Conservation (phyloP, 805 yeast genomes). For the Candida taoyuanica region DNA sequence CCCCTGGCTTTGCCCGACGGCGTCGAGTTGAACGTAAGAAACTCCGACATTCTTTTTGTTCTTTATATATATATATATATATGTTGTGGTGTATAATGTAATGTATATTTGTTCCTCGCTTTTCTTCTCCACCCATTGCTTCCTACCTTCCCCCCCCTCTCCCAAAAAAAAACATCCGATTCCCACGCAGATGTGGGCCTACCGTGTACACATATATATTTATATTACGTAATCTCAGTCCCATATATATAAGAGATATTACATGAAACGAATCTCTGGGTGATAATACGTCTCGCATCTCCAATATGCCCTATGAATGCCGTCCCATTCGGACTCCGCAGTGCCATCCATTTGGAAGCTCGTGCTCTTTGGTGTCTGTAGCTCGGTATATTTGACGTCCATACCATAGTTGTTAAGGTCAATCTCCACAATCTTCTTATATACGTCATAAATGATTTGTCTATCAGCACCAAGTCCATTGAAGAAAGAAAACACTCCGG, state of each 20-base stretch:
- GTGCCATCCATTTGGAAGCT: conserved; percentile 30
- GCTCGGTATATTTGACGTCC: conserved; percentile 47
- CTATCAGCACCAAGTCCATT: conserved; percentile 87
- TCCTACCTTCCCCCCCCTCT: no score
- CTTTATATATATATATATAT: no score
- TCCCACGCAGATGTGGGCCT: no score
- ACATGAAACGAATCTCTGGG: conserved; percentile 51
- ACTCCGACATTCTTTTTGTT: conserved; percentile 1
- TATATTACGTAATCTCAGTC: no score
- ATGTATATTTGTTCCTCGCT: background rate
- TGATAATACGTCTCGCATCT: conserved; percentile 64
- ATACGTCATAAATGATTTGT: conserved; percentile 74
- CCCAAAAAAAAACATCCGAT: no score
- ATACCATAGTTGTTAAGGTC: conserved; percentile 81
- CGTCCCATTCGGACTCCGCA: conserved; percentile 53
- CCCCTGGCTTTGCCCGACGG: conserved; percentile 36
- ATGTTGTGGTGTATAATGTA: background rate
- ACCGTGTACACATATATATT: no score
- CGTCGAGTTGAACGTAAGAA: conserved; percentile 22
- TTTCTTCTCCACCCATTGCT: no score
- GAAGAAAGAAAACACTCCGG: conserved; percentile 85
- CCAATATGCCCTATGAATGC: conserved; percentile 61
- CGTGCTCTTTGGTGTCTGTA: conserved; percentile 42
- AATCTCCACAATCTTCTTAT: conserved; percentile 72
- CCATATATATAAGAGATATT: no score